Percentiles rank a stretch among this genome's conserved stretches.
Evolutionary conservation across 1,284 basidiomycete genomes (phyloP).

Genomic region (Sphagnurus paluster): DNA sequence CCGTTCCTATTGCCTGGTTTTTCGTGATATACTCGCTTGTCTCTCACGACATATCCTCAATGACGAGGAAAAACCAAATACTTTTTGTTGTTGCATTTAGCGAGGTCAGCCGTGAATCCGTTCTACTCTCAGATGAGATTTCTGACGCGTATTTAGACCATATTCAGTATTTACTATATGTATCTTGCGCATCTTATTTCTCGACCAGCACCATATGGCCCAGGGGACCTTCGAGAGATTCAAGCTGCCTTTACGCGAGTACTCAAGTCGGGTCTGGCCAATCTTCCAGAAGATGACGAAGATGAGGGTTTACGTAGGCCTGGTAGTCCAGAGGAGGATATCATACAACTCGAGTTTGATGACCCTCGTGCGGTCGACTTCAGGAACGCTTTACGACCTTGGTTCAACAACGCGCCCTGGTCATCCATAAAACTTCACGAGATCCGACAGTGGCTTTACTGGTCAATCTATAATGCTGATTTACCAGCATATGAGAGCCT

Average conservation of each 20-base stretch:
- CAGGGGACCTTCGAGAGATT: slow-evolving; percentile 54
- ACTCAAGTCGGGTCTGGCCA: slow-evolving; percentile 65
- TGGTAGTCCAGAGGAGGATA: slow-evolving; percentile 60
- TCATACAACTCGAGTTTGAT: slow-evolving; percentile 53
- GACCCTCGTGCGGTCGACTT: slow-evolving; percentile 81
- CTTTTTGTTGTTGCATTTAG: slow-evolving; percentile 51
- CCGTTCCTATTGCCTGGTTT: slow-evolving; percentile 69
- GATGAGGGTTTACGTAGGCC: slow-evolving; percentile 62
- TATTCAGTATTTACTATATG: slow-evolving; percentile 76
- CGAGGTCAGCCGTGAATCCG: slow-evolving; percentile 48
- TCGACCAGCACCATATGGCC: slow-evolving; percentile 45
- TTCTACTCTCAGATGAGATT: neutral
- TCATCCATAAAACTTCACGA: slow-evolving; percentile 67
- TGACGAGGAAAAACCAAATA: slow-evolving; percentile 35
- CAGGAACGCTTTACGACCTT: slow-evolving; percentile 66
- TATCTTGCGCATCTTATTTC: slow-evolving; percentile 57
- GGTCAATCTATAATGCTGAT: slow-evolving; percentile 76
- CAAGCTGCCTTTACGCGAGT: slow-evolving; percentile 47
- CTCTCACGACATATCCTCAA: slow-evolving; percentile 44
- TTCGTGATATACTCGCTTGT: slow-evolving; percentile 60
- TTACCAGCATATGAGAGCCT: slow-evolving; percentile 52
- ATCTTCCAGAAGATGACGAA: slow-evolving; percentile 49
- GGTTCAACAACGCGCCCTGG: slow-evolving; percentile 80
- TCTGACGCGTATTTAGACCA: slow-evolving; percentile 44
- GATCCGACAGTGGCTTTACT: slow-evolving; percentile 79